phyloP scores from a whole-genome alignment of 345 rosid genomes.

The Eucalyptus guilfoylei region DNA sequence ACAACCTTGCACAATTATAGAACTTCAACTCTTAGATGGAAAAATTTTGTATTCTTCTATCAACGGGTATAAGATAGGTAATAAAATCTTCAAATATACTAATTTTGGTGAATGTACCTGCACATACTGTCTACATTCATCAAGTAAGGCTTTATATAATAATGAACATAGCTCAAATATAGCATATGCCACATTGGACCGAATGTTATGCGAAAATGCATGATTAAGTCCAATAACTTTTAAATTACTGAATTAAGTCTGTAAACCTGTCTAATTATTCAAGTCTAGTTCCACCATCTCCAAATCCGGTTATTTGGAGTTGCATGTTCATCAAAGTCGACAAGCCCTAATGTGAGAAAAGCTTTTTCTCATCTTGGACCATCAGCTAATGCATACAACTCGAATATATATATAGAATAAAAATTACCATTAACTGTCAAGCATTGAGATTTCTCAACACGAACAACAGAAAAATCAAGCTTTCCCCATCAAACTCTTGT shows the following conservation, averaged over 20 bases:
- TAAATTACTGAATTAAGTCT: background rate
- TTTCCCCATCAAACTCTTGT: background rate
- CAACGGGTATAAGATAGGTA: background rate
- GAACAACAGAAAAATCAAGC: background rate
- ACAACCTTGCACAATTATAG: background rate
- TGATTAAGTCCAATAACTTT: background rate
- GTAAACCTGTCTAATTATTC: background rate
- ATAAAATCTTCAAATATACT: background rate
- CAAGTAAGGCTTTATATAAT: background rate
- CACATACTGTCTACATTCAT: background rate
- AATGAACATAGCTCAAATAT: background rate
- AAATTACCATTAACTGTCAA: background rate
- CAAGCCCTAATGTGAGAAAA: background rate
- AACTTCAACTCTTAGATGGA: background rate
- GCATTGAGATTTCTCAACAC: background rate
- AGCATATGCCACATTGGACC: background rate
- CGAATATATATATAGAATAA: no score
- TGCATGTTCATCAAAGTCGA: background rate
- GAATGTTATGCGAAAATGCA: no score
- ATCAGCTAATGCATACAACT: no score
- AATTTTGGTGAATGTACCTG: background rate
- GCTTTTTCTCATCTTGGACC: background rate
- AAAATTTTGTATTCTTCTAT: background rate
- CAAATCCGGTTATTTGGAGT: background rate
- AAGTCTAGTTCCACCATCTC: background rate